Evolutionary conservation across 2,329 filamentous ascomycete species (phyloP), one percentile per base, ranked within the genome.

Genomic region (Chrysoporthe deuterocubensis): DNA sequence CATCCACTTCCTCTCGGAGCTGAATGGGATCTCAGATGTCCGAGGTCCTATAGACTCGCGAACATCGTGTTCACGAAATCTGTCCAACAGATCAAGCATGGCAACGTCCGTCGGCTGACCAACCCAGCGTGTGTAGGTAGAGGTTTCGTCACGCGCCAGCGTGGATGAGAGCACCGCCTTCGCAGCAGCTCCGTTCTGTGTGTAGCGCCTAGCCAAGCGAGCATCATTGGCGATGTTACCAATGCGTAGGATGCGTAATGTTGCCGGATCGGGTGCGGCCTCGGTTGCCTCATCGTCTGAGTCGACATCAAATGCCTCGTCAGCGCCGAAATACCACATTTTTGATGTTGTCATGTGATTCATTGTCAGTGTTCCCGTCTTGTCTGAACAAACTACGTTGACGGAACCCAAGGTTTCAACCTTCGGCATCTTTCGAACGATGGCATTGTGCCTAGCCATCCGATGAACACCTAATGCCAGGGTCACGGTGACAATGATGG

Each of bases 1-100:
- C 96, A 99, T 99, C 95, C 95, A 99, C 79, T 99, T 99, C 67
- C 95, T 88, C 76, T 97, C 94, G 0, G 96, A 99, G 77, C 95
- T 98, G 79, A 99, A 99, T 0, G 96, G 94, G 0, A 93, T 94
- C 78, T 99, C 96, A 56, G 89, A 89, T 43, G 91, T 87, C 61
- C 95, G 91, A 43, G 87, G 85, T n/a, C 94, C 94, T 65, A 97
- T 88, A 11, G 92, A 90, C 59, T 96, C 91, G 70, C 96, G 90
- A 58, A 96, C 89, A 79, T 99, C 96, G 72, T 97, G 92, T 78
- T 97, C 95, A 69, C 92, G 92, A 76, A 97, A 96, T 34, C 89
- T 87, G 80, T 99, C 96, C 44, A 99, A 83, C 63, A 99, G 84
- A 79, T 99, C 96, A 61, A 99, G 85, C 79, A 98, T 92, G n/a